Evolutionary conservation across 2,329 filamentous ascomycete species (phyloP).

Genomic region (Lachnellula arida): DNA sequence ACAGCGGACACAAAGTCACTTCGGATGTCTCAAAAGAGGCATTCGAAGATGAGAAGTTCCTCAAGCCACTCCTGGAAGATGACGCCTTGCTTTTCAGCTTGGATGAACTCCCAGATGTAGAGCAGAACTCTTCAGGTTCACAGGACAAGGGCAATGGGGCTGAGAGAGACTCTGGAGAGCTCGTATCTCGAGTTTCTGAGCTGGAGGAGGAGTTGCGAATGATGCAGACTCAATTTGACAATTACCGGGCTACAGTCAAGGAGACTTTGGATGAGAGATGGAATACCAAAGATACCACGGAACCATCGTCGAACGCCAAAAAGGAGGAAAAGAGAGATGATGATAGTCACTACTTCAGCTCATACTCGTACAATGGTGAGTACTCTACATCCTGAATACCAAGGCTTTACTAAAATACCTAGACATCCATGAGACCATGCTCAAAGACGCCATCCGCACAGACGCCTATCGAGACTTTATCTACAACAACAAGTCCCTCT

Average conservation of each 20-base stretch:
- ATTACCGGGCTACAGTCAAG: slow-evolving; percentile 37
- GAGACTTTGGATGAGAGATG: slow-evolving; percentile 37
- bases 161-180: slow-evolving; percentile 18
- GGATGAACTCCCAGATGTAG: slow-evolving; percentile 64
- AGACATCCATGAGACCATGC: slow-evolving; percentile 95
- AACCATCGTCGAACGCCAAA: slow-evolving; percentile 42
- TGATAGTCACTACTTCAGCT: slow-evolving; percentile 59
- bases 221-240: slow-evolving; percentile 37
- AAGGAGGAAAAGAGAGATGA: slow-evolving; percentile 41
- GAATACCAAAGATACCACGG: slow-evolving; percentile 34
- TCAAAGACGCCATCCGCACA: slow-evolving; percentile 84
- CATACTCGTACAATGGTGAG: slow-evolving; percentile 62
- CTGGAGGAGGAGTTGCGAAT: slow-evolving; percentile 36
- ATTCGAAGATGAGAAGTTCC: slow-evolving; percentile 72
- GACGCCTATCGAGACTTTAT: slow-evolving; percentile 94
- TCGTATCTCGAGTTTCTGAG: slow-evolving; percentile 33
- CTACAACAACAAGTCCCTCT: slow-evolving; percentile 83
- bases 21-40: slow-evolving; percentile 52
- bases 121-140: slow-evolving; percentile 30
- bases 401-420: slow-evolving; percentile 6
- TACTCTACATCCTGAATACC: slow-evolving; percentile 1
- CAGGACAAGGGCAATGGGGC: slow-evolving; percentile 26
- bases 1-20: slow-evolving; percentile 37
- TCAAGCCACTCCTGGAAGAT: slow-evolving; percentile 82
- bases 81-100: slow-evolving; percentile 85